phyloP scores from a whole-genome alignment of 2,329 filamentous ascomycete genomes.

The Sclerotinia subarctica region DNA sequence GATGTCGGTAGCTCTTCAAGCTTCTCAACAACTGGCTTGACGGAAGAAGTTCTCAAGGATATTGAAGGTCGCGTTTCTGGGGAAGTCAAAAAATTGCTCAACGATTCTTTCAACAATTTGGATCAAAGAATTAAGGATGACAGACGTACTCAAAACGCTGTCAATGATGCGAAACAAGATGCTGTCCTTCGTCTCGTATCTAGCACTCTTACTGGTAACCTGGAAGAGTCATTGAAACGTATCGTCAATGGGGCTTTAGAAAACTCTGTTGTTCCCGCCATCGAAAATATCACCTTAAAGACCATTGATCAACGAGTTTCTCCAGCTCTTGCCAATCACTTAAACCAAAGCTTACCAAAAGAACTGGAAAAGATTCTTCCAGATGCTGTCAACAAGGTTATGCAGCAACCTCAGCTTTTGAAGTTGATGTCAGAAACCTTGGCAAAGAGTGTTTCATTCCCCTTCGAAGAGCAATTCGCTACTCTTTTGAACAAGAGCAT shows the following conservation, averaged over 20 bases:
- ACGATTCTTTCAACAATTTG: conserved; percentile 58
- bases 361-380: conserved; percentile 73
- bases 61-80: conserved; percentile 48
- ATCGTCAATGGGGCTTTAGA: conserved; percentile 62
- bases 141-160: conserved; percentile 59
- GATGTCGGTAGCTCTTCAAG: conserved; percentile 23
- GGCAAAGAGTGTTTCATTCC: conserved; percentile 60
- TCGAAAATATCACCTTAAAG: conserved; percentile 58
- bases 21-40: conserved; percentile 33
- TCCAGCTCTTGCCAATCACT: conserved; percentile 50
- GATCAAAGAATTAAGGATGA: conserved; percentile 66
- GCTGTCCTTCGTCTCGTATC: conserved; percentile 66
- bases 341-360: conserved; percentile 43
- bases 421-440: conserved; percentile 71
- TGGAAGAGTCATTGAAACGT: conserved; percentile 48
- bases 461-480: conserved; percentile 67
- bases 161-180: conserved; percentile 64
- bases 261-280: conserved; percentile 70
- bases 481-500: conserved; percentile 60
- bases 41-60: conserved; percentile 47
- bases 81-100: conserved; percentile 50
- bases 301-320: conserved; percentile 69
- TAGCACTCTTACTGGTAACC: conserved; percentile 65
- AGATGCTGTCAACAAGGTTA: conserved; percentile 59
- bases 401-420: conserved; percentile 72